Percentiles rank a stretch among this genome's conserved stretches.
Evolutionary conservation across 2,329 filamentous ascomycete genomes (phyloP).

Genomic region (Aspergillus ustus): DNA sequence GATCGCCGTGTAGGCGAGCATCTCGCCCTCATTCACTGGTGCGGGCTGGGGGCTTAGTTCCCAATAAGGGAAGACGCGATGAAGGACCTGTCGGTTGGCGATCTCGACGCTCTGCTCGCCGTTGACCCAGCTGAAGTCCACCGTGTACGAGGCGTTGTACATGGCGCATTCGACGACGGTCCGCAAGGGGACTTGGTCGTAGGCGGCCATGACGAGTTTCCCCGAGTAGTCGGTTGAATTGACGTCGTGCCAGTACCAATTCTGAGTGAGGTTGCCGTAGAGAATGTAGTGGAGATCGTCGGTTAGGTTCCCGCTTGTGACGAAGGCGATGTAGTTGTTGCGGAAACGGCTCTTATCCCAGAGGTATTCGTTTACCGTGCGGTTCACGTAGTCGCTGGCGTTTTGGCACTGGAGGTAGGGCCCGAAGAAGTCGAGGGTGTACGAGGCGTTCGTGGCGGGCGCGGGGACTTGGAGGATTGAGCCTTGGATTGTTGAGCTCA

Average conservation of each 20-base stretch:
- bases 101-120: neutral
- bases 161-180: conserved; percentile 6
- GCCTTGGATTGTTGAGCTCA: neutral
- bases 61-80: neutral
- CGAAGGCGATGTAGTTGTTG: neutral
- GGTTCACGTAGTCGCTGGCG: neutral
- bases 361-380: neutral
- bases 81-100: neutral
- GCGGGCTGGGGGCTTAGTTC: neutral
- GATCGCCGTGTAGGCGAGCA: conserved; percentile 1
- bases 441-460: conserved; percentile 7
- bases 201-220: neutral
- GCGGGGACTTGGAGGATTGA: neutral
- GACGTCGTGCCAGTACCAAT: neutral
- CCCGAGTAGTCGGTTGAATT: neutral
- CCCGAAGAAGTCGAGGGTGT: neutral
- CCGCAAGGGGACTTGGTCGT: neutral
- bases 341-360: neutral
- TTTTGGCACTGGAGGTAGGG: neutral
- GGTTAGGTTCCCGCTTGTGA: neutral
- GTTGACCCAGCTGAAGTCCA: neutral
- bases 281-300: neutral
- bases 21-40: neutral
- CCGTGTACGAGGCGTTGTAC: conserved; percentile 8
- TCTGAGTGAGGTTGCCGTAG: neutral